Conservation (phyloP, 2,329 filamentous ascomycete genomes). For the Colletotrichum graminicola region DNA sequence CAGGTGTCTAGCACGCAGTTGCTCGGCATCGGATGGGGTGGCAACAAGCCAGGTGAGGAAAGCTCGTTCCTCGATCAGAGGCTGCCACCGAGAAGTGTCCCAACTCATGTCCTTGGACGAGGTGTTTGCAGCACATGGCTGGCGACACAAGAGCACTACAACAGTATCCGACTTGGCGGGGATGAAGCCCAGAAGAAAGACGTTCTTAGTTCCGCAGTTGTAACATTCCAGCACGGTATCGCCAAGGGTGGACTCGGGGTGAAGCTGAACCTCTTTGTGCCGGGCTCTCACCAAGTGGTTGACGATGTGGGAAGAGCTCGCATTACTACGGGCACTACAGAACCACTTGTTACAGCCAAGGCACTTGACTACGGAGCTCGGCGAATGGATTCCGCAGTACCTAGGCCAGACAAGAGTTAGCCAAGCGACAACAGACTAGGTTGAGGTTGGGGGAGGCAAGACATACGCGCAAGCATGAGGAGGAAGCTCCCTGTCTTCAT, state of each 20-base stretch:
- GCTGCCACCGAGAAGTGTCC: constrained; percentile 98
- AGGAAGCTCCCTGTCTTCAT: constrained; percentile 92
- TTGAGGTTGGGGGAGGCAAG: constrained; percentile 17
- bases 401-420: constrained; percentile 56
- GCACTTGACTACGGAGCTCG: constrained; percentile 95
- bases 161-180: constrained; percentile 98
- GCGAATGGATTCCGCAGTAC: constrained; percentile 97
- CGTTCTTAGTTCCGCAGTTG: constrained; percentile 99
- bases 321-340: constrained; percentile 96
- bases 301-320: constrained; percentile 96
- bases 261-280: constrained; percentile 98
- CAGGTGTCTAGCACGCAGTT: constrained; percentile 92
- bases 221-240: constrained; percentile 99
- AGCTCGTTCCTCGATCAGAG: constrained; percentile 94
- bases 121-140: constrained; percentile 93
- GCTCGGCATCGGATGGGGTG: constrained; percentile 91
- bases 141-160: constrained; percentile 94
- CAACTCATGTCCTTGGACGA: constrained; percentile 99
- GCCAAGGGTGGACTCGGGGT: constrained; percentile 91
- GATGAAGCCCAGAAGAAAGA: constrained; percentile 97
- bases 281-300: constrained; percentile 97
- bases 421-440: not conserved
- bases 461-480: constrained; percentile 95
- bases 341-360: constrained; percentile 98
- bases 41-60: constrained; percentile 95